Base-by-base conservation (phyloP, 2,329 filamentous ascomycete species). In the Ambrosiella beaveri region DNA sequence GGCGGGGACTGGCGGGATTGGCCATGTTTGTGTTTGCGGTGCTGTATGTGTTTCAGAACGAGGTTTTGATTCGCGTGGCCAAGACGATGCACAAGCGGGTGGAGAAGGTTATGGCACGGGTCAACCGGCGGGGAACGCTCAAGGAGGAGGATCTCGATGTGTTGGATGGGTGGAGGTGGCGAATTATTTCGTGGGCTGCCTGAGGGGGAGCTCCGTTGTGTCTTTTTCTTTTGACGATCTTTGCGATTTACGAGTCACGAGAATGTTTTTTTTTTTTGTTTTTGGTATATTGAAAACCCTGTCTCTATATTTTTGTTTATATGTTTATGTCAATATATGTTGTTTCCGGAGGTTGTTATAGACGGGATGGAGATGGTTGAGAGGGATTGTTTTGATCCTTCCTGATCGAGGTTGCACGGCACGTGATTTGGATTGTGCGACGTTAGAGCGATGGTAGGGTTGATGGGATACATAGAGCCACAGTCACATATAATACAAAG, bases 41-140 rank as follows among this genome's bases (percentile, higher is more conserved):
- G 17, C 67, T 81, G 44, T 80, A 78, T 65, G 73, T 81, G 11
- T 81, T 81, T 62, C 73, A 75, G 63, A 79, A 78, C 64, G 78
- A 81, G 65, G 77, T 81, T 17, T 71, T 75, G 56, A 65, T 81
- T 52, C 73, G 77, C 3, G 76, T 79, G 2, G 76, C 75, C 9
- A 71, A 70, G 64, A 80, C 77, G 3, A 66, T 78, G 15, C 69
- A 71, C 37, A 75, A 73, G 67, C 70, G 70, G 52, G 70, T 81
- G 7, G 27, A 35, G 12, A 56, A 58, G 17, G 67, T 68, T 36
- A 64, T 68, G 27, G 73, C 74, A 63, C 68, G 80, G 13, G 74
- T 79, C 64, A 64, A 69, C 0, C 75, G 74, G 4, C 70, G 74
- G 36, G 67, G 71, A 6, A 69, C 71, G 37, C 61, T 80, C 2